Conservation (phyloP, 1,284 basidiomycete species). For the Paramarasmius palmivorus region DNA sequence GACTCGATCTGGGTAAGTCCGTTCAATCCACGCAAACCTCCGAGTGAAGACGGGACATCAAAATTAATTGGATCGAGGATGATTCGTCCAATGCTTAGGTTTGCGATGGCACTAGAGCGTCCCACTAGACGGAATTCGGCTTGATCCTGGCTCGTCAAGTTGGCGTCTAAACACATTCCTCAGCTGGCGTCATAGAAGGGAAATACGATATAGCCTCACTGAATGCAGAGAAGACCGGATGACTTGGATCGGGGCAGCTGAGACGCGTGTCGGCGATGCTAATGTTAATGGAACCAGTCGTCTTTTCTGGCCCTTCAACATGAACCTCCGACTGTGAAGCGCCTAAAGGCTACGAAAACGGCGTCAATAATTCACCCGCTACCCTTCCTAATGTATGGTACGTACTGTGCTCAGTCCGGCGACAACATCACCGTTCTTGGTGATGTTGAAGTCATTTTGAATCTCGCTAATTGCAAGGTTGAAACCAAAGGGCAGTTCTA, state of each 20-base stretch:
- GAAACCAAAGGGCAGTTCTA: conserved; percentile 81
- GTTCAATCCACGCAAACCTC: conserved; percentile 65
- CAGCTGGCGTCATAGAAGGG: conserved; percentile 4
- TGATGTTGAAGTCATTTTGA: conserved; percentile 66
- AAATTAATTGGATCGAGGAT: conserved; percentile 76
- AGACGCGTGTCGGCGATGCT: conserved; percentile 60
- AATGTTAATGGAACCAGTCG: conserved; percentile 68
- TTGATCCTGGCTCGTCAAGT: conserved; percentile 46
- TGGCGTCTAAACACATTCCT: conserved; percentile 39
- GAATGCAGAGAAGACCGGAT: conserved; percentile 56
- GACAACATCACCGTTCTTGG: conserved; percentile 49
- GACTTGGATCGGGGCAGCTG: conserved; percentile 48
- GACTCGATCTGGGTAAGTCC: conserved; percentile 56
- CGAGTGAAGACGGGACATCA: conserved; percentile 67
- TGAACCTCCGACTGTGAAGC: conserved; percentile 58
- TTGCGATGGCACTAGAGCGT: conserved; percentile 63
- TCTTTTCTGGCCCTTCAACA: conserved; percentile 55
- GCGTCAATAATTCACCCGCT: conserved; percentile 15
- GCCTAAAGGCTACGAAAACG: conserved; percentile 48
- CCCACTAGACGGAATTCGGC: conserved; percentile 65
- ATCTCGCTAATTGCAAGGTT: conserved; percentile 64
- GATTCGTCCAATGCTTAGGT: conserved; percentile 68
- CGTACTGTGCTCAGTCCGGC: conserved; percentile 58
- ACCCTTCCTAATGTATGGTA: conserved; percentile 12
- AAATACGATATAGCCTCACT: conserved; percentile 37